Conservation (phyloP, 164 flowering plant species). For the Dillenia suffruticosa region DNA sequence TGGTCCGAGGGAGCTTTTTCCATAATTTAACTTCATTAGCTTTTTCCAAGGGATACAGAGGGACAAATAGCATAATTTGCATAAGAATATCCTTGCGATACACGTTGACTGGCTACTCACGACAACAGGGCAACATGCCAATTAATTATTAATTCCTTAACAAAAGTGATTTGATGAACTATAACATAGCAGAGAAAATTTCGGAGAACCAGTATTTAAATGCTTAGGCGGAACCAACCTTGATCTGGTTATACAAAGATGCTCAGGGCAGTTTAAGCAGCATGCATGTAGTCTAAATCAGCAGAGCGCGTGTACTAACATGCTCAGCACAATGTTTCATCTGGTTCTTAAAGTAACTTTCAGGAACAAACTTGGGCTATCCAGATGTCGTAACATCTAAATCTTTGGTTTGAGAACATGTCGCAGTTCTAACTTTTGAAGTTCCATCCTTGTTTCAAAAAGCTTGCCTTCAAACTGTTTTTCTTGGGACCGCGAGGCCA, state of each 20-base stretch:
- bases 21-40: too few relatives aligned
- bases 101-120: background rate
- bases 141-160: background rate
- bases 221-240: background rate
- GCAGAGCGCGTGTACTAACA: constrained; percentile 2
- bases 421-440: background rate
- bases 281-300: background rate
- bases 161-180: background rate
- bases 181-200: background rate
- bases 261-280: background rate
- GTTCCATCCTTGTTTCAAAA: background rate
- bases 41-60: too few relatives aligned
- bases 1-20: too few relatives aligned
- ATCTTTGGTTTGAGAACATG: constrained; percentile 7
- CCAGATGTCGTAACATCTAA: constrained; percentile 13
- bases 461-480: background rate
- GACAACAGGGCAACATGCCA: background rate
- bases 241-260: background rate
- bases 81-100: too few relatives aligned
- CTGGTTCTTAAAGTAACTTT: background rate
- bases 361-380: background rate
- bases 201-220: background rate
- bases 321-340: background rate
- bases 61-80: too few relatives aligned
- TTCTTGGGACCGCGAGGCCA: background rate